A percentile compares a stretch with the other conserved stretches of the same genome.
phyloP scores from a whole-genome alignment of 176 grass and related monocot genomes.

The Avena atlantica region DNA sequence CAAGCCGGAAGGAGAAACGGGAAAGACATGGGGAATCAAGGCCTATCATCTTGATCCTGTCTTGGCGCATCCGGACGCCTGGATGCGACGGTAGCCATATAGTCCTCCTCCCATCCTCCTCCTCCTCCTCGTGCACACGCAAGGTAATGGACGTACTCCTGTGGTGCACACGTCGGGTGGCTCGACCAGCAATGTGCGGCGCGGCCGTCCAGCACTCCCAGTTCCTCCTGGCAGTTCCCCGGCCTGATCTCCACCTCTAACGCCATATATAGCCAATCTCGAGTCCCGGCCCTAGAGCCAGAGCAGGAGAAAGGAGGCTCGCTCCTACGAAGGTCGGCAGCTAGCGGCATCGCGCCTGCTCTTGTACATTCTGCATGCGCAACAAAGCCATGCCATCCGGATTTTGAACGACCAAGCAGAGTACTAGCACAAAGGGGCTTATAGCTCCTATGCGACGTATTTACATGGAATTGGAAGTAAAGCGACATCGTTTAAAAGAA shows the following conservation, averaged over 20 bases:
- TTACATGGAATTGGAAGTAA: too few relatives aligned
- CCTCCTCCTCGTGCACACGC: background rate
- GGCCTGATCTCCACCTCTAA: background rate
- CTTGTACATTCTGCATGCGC: background rate
- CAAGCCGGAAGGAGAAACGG: too few relatives aligned
- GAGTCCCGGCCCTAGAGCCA: background rate
- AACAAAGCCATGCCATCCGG: too few relatives aligned
- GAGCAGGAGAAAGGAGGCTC: background rate
- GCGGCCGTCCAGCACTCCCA: slow-evolving; percentile 36
- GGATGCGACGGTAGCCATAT: too few relatives aligned
- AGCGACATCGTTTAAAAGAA: too few relatives aligned
- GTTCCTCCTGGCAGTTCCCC: slow-evolving; percentile 41
- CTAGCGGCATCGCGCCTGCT: background rate
- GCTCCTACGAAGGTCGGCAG: background rate
- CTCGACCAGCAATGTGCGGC: slow-evolving; percentile 27
- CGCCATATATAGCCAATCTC: too few relatives aligned
- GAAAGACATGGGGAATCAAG: too few relatives aligned
- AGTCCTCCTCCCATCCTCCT: slow-evolving; percentile 14
- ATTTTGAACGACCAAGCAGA: too few relatives aligned
- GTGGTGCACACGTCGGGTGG: slow-evolving; percentile 53
- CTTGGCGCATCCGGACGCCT: too few relatives aligned
- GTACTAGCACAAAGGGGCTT: too few relatives aligned
- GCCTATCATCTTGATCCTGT: too few relatives aligned
- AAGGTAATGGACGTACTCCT: slow-evolving; percentile 62
- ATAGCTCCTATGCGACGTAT: too few relatives aligned